Evolutionary conservation across 2,329 filamentous ascomycete species (phyloP), one percentile per base, ranked within the genome.

Genomic region (Alternaria infectoria): DNA sequence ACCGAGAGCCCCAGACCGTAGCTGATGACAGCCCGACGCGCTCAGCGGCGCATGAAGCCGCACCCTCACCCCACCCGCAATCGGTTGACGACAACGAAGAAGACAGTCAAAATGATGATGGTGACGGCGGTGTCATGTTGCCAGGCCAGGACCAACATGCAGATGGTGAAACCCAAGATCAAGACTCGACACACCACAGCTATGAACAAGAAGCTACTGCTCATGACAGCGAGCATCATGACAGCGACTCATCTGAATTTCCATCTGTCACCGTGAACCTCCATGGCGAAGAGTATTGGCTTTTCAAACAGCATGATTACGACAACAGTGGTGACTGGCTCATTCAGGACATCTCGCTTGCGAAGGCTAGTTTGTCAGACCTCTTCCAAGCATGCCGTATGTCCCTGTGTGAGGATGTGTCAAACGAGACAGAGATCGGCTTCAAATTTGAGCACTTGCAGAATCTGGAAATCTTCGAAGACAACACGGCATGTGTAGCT

Each of bases 371-470:
- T 52, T 77, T 91, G 26, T 79, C 80, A 57, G 82, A 85, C 57
- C 80, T 91, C n/a, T 84, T 91, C 61, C 77, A 80, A 68, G 83
- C 84, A 64, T 86, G 87, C 74, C 83, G 87, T 69, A 73, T 80
- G 57, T 81, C 89, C 40, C 83, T 89, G 64, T 82, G 82, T 61
- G 84, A 86, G 15, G 84, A 85, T 69, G 80, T 91, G 47, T 79
- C 81, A 30, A 82, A 86, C 55, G 85, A 87, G 78, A 84, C 72
- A 76, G 83, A 68, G 79, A 83, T 69, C 78, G 86, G 65, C 85
- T 85, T 78, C 36, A 69, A 73, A 9, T 74, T 77, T 32, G 74
- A 78, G 30, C 66, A 75, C 51, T 80, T 91, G 55, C 68, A 72
- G 52, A 70, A 69, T 28, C 66, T 76, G 50, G 73, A 77, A 57